Base-by-base conservation (phyloP, 805 yeast genomes). In the Brettanomyces anomalus region DNA sequence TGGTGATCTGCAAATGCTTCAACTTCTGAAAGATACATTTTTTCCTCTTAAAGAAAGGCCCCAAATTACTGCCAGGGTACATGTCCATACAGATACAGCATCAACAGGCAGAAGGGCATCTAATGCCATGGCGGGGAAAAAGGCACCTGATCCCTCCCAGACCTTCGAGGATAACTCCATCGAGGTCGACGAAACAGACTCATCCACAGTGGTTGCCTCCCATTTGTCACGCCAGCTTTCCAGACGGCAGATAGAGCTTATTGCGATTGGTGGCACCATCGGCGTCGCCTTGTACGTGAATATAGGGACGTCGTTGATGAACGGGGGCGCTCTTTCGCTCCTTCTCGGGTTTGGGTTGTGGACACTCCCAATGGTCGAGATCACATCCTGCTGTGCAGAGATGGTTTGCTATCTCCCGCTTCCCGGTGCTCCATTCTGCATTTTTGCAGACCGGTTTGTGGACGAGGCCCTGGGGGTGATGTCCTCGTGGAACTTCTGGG, bases 161-260 rank as follows among this genome's bases (percentile, higher is more conserved):
- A n/a, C n/a, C n/a, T n/a, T n/a, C n/a, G n/a, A n/a, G 28, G 28
- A 24, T 7, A 11, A 24, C 28, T 24, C 28, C 10, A 11, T 24
- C 10, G 28, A 24, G 28, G 10, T 24, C 10, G 28, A 24, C 28
- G 28, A 24, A 7, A 24, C 28, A 3, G 28, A 24, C 10, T 7
- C 28, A 24, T 7, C 10, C 28, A 24, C 28, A 24, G 10, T 24
- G 28, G 10, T 24, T 24, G 28, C 10, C 6, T 24, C 28, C 6
- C 28, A 32, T 32, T n/a, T 32, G 8, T 32, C 34, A 14, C 60
- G 89, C 33, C 68, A 70, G 26, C 64, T 84, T 42, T 62, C 70
- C 47, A 74, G 79, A 41, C 67, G 95, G 47, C 94, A 85, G 61
- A 78, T 84, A 17, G 85, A 82, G 54, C 67, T 84, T 42, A 77